A percentile compares a stretch with the other conserved stretches of the same genome.
phyloP scores from a whole-genome alignment of 331 rosid species.

The Pyracantha coccinea region DNA sequence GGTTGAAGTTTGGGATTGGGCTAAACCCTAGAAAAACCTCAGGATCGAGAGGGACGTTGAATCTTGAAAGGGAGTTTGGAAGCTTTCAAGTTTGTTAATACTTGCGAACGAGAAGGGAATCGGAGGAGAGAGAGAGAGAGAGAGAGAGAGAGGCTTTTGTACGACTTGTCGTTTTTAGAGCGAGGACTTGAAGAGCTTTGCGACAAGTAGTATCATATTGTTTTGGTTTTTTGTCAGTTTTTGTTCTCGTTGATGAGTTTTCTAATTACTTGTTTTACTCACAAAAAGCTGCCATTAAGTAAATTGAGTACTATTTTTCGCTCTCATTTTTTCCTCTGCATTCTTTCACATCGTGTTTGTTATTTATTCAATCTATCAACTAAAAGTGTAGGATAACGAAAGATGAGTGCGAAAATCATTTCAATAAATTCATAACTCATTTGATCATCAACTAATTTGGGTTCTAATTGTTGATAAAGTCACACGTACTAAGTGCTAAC shows the following conservation, averaged over 20 bases:
- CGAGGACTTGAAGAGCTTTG: too few relatives aligned
- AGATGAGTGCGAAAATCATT: background rate
- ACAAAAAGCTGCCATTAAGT: too few relatives aligned
- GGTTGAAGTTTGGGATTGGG: constrained; percentile 5
- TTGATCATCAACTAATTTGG: background rate
- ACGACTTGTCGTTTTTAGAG: background rate
- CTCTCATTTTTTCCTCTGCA: background rate
- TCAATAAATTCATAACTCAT: too few relatives aligned
- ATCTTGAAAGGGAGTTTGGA: background rate
- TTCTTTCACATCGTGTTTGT: too few relatives aligned
- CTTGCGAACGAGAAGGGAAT: background rate
- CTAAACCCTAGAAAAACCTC: constrained; percentile 42
- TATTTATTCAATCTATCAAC: too few relatives aligned
- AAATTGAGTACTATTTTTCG: background rate
- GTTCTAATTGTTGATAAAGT: background rate
- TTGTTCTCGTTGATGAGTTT: too few relatives aligned
- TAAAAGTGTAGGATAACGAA: too few relatives aligned
- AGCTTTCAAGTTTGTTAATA: background rate
- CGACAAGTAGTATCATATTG: background rate
- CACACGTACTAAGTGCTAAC: background rate
- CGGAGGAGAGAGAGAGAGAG: background rate
- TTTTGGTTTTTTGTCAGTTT: too few relatives aligned
- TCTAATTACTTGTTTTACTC: too few relatives aligned
- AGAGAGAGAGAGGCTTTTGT: background rate
- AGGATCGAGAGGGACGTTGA: background rate